Evolutionary conservation across 352 stramenopile species (phyloP).

Genomic region (Phytophthora syringae): DNA sequence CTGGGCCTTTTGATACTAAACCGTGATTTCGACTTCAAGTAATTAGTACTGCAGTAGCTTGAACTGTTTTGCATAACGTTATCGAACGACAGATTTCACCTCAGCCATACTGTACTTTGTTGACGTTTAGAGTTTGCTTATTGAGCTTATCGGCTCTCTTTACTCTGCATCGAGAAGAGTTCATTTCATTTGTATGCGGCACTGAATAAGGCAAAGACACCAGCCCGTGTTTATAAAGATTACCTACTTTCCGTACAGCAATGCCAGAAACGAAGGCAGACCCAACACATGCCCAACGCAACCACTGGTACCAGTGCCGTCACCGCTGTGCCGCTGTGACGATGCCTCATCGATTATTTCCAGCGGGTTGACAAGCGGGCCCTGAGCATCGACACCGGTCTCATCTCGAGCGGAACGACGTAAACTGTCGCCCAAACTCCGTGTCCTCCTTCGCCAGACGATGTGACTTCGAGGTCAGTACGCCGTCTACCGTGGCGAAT

Average conservation of each 20-base stretch:
- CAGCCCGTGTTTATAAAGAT: too few relatives aligned
- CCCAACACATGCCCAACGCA: background rate
- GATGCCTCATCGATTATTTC: background rate
- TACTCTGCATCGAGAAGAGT: too few relatives aligned
- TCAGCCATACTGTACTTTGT: background rate
- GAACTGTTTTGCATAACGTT: slow-evolving; percentile 2
- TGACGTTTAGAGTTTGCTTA: too few relatives aligned
- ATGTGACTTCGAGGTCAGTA: background rate
- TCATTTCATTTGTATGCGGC: too few relatives aligned
- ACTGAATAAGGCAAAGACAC: too few relatives aligned
- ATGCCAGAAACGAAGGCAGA: too few relatives aligned
- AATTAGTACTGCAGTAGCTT: background rate
- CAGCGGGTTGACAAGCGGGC: background rate
- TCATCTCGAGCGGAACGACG: background rate
- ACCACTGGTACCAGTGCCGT: background rate
- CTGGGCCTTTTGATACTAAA: background rate
- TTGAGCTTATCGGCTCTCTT: too few relatives aligned
- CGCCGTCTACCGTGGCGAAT: too few relatives aligned
- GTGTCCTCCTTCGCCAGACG: background rate
- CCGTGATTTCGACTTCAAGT: background rate
- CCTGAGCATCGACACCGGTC: background rate
- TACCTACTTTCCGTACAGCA: too few relatives aligned
- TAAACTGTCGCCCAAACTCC: background rate
- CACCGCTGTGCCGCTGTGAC: too few relatives aligned
- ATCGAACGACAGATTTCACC: slow-evolving; percentile 17